phyloP scores from a whole-genome alignment of 1,284 basidiomycete genomes.

The Marasmius fiardii region DNA sequence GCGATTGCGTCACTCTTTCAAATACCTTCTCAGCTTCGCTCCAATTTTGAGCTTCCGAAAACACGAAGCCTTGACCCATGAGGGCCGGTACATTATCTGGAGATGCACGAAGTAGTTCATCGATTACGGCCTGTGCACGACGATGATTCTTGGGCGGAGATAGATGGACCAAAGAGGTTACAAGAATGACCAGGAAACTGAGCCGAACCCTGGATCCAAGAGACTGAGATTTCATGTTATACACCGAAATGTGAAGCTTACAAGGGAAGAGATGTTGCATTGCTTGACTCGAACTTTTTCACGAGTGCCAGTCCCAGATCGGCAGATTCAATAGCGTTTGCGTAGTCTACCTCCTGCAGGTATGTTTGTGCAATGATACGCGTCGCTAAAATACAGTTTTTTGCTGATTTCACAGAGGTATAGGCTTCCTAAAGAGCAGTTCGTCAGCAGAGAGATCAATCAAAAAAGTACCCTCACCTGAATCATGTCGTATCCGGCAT shows the following conservation, averaged over 20 bases:
- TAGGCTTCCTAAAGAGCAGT: slow-evolving; percentile 52
- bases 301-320: slow-evolving; percentile 69
- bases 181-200: slow-evolving; percentile 64
- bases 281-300: slow-evolving; percentile 52
- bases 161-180: slow-evolving; percentile 78
- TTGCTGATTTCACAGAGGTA: slow-evolving; percentile 34
- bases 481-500: slow-evolving; percentile 40
- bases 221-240: not conserved
- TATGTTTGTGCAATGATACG: slow-evolving; percentile 76
- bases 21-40: slow-evolving; percentile 66
- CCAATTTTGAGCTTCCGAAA: slow-evolving; percentile 69
- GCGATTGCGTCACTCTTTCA: slow-evolving; percentile 41
- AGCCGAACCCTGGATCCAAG: slow-evolving; percentile 44
- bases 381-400: slow-evolving; percentile 71
- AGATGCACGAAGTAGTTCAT: slow-evolving; percentile 64
- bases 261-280: slow-evolving; percentile 54
- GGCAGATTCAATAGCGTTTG: slow-evolving; percentile 68
- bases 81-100: slow-evolving; percentile 66
- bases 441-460: slow-evolving; percentile 1
- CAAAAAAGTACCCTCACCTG: slow-evolving; percentile 37
- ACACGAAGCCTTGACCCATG: slow-evolving; percentile 75
- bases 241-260: slow-evolving; percentile 25
- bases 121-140: slow-evolving; percentile 72
- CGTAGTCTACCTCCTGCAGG: slow-evolving; percentile 73
- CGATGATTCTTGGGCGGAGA: slow-evolving; percentile 89